These are phyloP conservation scores for Ophiocordyceps camponoti-saundersi DNA, from an alignment of 2,329 filamentous ascomycete genomes.

Conservation along the genomic window DNA sequence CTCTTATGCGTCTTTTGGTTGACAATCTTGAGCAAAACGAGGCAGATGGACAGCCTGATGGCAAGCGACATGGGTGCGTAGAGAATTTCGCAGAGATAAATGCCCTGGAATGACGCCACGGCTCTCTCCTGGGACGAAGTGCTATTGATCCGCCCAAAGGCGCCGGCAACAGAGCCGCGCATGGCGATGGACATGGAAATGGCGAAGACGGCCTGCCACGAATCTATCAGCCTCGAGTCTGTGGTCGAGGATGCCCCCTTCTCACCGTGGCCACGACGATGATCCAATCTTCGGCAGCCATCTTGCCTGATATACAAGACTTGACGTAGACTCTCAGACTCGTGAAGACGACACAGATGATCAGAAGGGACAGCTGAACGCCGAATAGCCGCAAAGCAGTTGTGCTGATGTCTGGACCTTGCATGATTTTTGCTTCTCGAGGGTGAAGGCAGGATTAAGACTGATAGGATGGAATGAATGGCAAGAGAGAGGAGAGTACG, in stretches of 20 bases:
- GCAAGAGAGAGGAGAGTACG: no score
- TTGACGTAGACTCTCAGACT: conserved; percentile 6
- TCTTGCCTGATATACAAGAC: neutral
- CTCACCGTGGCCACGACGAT: conserved; percentile 1
- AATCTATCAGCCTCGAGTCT: neutral
- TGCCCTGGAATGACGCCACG: neutral
- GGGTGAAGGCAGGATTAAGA: conserved; percentile 8
- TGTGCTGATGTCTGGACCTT: neutral
- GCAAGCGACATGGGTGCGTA: conserved; percentile 1
- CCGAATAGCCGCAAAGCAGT: conserved; percentile 6
- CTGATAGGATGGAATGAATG: neutral
- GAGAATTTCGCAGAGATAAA: conserved; percentile 1
- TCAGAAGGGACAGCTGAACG: conserved; percentile 12
- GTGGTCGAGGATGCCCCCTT: neutral
- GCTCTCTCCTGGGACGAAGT: neutral
- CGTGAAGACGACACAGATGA: conserved; percentile 20
- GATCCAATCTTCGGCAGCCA: conserved; percentile 1
- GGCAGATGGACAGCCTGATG: conserved; percentile 2
- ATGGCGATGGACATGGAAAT: neutral
- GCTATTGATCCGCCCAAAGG: neutral
- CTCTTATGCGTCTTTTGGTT: neutral
- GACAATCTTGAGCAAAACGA: conserved; percentile 2
- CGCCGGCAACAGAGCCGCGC: neutral
- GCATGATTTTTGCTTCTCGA: conserved; percentile 6
- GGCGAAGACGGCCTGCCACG: neutral